These are phyloP conservation scores for Detonula confervacea DNA, from an alignment of 352 stramenopile genomes.

Conservation along the genomic window DNA sequence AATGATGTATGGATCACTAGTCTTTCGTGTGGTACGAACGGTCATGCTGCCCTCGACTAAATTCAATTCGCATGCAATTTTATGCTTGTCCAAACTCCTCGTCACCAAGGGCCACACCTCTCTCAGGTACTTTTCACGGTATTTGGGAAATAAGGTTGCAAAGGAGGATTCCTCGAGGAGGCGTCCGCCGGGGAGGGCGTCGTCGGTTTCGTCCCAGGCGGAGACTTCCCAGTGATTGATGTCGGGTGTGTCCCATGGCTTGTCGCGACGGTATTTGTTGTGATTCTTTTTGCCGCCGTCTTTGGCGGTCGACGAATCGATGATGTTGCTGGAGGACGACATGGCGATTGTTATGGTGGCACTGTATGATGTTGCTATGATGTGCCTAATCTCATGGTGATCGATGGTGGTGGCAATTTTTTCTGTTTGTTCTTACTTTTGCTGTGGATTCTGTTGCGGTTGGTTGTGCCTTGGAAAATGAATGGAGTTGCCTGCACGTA, in stretches of 20 bases:
- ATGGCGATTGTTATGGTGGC: too few species aligned
- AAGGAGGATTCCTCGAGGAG: slow-evolving; percentile 99
- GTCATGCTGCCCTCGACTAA: slow-evolving; percentile 97
- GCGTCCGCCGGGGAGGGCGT: slow-evolving; percentile 71
- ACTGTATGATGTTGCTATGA: too few species aligned
- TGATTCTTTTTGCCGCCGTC: slow-evolving; percentile 75
- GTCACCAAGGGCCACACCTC: slow-evolving; percentile 99
- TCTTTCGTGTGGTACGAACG: slow-evolving; percentile 95
- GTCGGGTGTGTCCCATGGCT: slow-evolving; percentile 97
- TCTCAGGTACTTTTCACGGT: slow-evolving; percentile 98
- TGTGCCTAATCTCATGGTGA: too few species aligned
- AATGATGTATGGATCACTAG: slow-evolving; percentile 97
- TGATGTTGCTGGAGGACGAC: slow-evolving; percentile 32
- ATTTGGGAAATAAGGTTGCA: slow-evolving; percentile 99
- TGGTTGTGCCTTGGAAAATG: too few species aligned
- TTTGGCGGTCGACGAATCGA: slow-evolving; percentile 6
- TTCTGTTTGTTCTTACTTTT: too few species aligned
- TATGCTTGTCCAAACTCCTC: slow-evolving; percentile 93
- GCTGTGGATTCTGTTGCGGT: too few species aligned
- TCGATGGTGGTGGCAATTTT: too few species aligned
- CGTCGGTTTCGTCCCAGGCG: slow-evolving; percentile 88
- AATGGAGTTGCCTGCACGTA: too few species aligned
- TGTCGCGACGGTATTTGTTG: slow-evolving; percentile 98
- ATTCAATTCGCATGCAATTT: slow-evolving; percentile 98
- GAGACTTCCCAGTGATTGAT: slow-evolving; percentile 99